phyloP scores from a whole-genome alignment of 208 protist species.

The Crithidia sp. region DNA sequence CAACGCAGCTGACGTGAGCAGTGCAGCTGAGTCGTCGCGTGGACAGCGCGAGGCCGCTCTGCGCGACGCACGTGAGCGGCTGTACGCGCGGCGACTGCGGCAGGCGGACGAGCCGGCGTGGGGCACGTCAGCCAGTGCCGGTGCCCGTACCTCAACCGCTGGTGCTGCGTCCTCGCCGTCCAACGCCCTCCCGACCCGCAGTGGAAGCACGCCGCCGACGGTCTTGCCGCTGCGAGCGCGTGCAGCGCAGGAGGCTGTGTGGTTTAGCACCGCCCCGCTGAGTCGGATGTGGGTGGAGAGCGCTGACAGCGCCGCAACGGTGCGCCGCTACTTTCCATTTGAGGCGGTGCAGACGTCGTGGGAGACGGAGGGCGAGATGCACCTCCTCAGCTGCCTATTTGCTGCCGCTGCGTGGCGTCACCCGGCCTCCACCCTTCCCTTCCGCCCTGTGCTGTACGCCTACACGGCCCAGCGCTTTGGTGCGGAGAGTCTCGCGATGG shows the following conservation, averaged over 20 bases:
- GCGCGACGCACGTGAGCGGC: constrained; percentile 28
- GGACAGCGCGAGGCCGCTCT: constrained; percentile 24
- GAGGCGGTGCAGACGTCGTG: constrained; percentile 60
- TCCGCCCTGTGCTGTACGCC: constrained; percentile 31
- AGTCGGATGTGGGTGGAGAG: constrained; percentile 41
- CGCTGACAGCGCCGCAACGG: constrained; percentile 22
- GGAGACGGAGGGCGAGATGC: constrained; percentile 80
- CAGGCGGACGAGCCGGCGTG: constrained; percentile 2
- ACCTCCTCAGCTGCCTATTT: constrained; percentile 82
- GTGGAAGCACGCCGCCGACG: neutral
- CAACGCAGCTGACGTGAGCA: neutral
- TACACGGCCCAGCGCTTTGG: constrained; percentile 77
- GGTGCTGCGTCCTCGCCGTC: neutral
- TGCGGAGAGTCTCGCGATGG: constrained; percentile 34
- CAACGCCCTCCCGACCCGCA: neutral
- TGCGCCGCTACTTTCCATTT: constrained; percentile 65
- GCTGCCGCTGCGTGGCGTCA: constrained; percentile 49
- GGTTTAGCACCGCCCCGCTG: constrained; percentile 42
- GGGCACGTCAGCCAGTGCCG: neutral
- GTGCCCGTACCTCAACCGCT: neutral
- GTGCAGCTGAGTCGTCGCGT: constrained; percentile 11
- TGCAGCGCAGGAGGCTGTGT: constrained; percentile 30
- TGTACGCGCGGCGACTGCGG: constrained; percentile 10
- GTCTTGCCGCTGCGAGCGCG: constrained; percentile 11
- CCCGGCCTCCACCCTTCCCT: constrained; percentile 23